Base-by-base conservation (phyloP, 768 basidiomycete genomes). In the Lepiota brunneoincarnata region DNA sequence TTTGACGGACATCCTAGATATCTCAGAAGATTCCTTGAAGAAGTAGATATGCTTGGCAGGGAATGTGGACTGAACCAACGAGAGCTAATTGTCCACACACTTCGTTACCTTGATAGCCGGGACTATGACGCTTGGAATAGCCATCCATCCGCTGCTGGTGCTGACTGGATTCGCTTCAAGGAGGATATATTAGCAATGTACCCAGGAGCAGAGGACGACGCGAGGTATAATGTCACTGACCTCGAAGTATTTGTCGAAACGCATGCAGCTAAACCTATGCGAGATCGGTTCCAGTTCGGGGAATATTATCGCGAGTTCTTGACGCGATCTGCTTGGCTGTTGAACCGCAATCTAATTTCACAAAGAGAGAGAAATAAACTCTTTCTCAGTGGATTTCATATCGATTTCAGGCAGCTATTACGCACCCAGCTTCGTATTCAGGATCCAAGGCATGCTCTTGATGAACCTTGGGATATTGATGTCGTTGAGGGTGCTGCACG, bases 331-430 rank as follows among this genome's bases (percentile, higher is more conserved):
- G 52, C 35, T 15, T 54, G 36, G 14, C 44, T 54, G 7, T 4
- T 23, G 2, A 21, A 4, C 3, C 18, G 46, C 6, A 35, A 35
- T 14, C 28, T 40, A 0, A 35, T 61, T 1, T 45, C 56, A 0
- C 34, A 55, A 4, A n/a, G 38, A 3, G 54, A 61, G 17, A 51
- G 35, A 14, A n/a, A 18, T 2, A 44, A 39, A 10, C 14, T 40
- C 6, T 56, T 57, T 26, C 4, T 61, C 14, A 35, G 34, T 21
- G 57, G 60, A 1, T 37, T 61, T 15, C 57, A 50, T 15, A 4
- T 44, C 11, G 37, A 31, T 2, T 50, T 61, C 21, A 10, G 48
- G 15, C 14, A 24, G n/a, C 20, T 44, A 2, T 46, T 59, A 10
- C 26, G 40, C 2, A 38, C 55, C 28, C 31, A 54, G 24, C 61